phyloP scores from a whole-genome alignment of 2,329 filamentous ascomycete species.

The Arthrobotrys conoides region DNA sequence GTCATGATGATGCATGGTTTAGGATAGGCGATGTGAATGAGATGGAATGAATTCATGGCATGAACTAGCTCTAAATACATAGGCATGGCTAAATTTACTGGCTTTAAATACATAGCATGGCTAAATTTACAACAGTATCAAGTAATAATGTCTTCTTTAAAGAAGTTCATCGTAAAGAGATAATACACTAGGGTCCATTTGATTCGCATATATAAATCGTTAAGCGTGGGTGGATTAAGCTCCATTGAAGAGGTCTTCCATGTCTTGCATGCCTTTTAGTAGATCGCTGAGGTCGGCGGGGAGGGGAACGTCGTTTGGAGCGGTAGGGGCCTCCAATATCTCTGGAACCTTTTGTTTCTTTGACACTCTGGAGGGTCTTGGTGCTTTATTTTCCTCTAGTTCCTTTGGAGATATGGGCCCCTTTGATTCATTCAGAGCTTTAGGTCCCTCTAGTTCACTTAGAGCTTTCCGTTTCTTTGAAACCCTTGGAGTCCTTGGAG shows the following conservation, averaged over 20 bases:
- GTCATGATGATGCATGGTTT: constrained; percentile 29
- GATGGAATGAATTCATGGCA: constrained; percentile 19
- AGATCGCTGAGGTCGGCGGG: neutral
- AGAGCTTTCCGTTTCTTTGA: too few species aligned
- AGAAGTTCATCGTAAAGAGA: neutral
- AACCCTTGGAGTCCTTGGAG: too few species aligned
- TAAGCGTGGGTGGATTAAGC: neutral
- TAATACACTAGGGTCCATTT: neutral
- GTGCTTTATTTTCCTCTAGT: neutral
- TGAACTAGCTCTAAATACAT: neutral
- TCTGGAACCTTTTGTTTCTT: too few species aligned
- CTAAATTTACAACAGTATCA: neutral
- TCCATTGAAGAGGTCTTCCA: neutral
- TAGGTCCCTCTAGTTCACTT: too few species aligned
- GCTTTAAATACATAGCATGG: neutral
- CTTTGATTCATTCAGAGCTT: neutral
- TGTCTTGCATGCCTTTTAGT: neutral
- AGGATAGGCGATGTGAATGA: constrained; percentile 2
- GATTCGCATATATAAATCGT: neutral
- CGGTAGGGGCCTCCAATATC: too few species aligned
- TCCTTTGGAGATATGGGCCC: neutral
- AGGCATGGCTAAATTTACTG: neutral
- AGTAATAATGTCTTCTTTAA: neutral
- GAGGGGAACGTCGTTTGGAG: neutral
- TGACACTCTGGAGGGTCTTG: neutral